phyloP scores from a whole-genome alignment of 2,329 filamentous ascomycete genomes.

The Exophiala aquamarina region DNA sequence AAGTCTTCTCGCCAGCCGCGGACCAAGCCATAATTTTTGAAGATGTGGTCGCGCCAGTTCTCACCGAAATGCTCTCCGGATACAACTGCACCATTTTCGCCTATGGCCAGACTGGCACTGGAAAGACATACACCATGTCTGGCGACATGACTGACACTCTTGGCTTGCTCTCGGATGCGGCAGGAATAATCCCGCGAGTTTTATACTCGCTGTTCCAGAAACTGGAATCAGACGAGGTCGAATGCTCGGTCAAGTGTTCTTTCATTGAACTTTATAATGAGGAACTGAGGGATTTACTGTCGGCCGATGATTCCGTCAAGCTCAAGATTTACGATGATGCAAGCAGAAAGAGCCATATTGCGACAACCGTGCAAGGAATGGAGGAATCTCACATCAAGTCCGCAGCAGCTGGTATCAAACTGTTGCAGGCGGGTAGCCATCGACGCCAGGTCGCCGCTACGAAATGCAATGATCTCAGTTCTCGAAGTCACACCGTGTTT shows the following conservation, averaged over 20 bases:
- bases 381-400: slow-evolving; percentile 91
- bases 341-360: slow-evolving; percentile 77
- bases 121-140: slow-evolving; percentile 99
- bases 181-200: slow-evolving; percentile 92
- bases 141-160: slow-evolving; percentile 89
- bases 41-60: slow-evolving; percentile 87
- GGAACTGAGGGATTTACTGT: slow-evolving; percentile 85
- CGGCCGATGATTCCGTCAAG: slow-evolving; percentile 77
- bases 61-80: slow-evolving; percentile 92
- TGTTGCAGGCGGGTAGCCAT: slow-evolving; percentile 84
- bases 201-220: slow-evolving; percentile 84
- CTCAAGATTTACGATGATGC: slow-evolving; percentile 95
- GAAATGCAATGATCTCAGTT: slow-evolving; percentile 99
- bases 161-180: slow-evolving; percentile 83
- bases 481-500: slow-evolving; percentile 94
- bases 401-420: slow-evolving; percentile 80
- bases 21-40: slow-evolving; percentile 95
- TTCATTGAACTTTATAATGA: slow-evolving; percentile 99
- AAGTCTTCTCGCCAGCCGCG: slow-evolving; percentile 91
- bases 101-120: slow-evolving; percentile 96
- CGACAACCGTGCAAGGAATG: slow-evolving; percentile 94
- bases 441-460: slow-evolving; percentile 98
- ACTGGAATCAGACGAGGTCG: slow-evolving; percentile 73
- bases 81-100: slow-evolving; percentile 99
- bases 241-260: slow-evolving; percentile 93